Evolutionary conservation across 179 eudicot species (phyloP).

Genomic region (Spergularia azorica): DNA sequence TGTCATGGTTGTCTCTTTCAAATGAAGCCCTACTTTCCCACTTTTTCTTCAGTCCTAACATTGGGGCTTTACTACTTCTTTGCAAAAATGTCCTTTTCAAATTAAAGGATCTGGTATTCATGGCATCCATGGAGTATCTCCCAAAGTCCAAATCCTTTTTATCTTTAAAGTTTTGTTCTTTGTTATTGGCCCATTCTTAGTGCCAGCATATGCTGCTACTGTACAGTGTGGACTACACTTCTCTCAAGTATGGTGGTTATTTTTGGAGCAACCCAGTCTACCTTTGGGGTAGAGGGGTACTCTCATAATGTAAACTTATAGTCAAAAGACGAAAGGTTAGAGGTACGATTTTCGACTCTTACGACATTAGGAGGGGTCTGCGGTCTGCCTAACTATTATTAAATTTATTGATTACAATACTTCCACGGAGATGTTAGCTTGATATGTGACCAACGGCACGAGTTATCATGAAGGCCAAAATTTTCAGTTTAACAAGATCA

Average conservation of each 20-base stretch:
- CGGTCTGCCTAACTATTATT: too few relatives aligned
- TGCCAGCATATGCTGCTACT: not conserved
- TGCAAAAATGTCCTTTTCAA: slow-evolving; percentile 4
- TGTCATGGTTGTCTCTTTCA: not conserved
- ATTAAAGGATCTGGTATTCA: not conserved
- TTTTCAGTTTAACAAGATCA: slow-evolving; percentile 4
- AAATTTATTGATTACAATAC: too few relatives aligned
- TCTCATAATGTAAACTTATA: too few relatives aligned
- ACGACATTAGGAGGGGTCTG: too few relatives aligned
- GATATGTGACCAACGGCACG: slow-evolving; percentile 3
- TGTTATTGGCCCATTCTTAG: not conserved
- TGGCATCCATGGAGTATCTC: not conserved
- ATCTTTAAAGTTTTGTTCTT: not conserved
- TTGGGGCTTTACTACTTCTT: not conserved
- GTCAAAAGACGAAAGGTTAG: too few relatives aligned
- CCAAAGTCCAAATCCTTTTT: not conserved
- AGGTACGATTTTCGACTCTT: too few relatives aligned
- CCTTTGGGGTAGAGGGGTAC: too few relatives aligned
- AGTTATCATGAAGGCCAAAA: not conserved
- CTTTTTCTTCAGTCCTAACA: not conserved
- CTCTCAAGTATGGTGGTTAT: too few relatives aligned
- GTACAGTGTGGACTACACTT: too few relatives aligned
- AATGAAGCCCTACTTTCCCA: not conserved
- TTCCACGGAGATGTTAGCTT: too few relatives aligned
- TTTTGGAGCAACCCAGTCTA: too few relatives aligned